Conservation (phyloP, 1,139 yeast species). For the Taphrina sp. region DNA sequence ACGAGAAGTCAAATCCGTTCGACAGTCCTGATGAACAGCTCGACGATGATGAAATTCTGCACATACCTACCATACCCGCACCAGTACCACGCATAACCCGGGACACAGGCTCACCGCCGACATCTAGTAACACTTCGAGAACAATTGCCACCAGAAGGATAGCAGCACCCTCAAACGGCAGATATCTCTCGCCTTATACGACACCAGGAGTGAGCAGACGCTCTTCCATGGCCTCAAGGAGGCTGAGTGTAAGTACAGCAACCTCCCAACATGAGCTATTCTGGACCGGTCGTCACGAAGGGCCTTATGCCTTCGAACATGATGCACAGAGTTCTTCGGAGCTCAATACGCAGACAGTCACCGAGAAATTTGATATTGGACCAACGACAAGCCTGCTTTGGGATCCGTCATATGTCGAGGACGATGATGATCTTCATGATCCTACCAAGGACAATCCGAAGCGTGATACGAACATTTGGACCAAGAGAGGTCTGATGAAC, state of each 20-base stretch:
- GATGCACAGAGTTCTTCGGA: slow-evolving; percentile 5
- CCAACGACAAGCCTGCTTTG: slow-evolving; percentile 27
- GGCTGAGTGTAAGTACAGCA: slow-evolving; percentile 1
- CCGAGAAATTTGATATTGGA: slow-evolving; percentile 24
- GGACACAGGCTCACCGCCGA: not conserved
- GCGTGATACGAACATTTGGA: slow-evolving; percentile 31
- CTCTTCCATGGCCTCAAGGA: slow-evolving; percentile 7
- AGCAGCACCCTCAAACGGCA: slow-evolving; percentile 9
- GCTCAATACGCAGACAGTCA: slow-evolving; percentile 23
- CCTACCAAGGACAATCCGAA: slow-evolving; percentile 29
- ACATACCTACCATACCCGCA: slow-evolving; percentile 12
- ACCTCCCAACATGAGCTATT: slow-evolving; percentile 13
- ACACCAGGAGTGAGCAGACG: slow-evolving; percentile 16
- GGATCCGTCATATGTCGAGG: slow-evolving; percentile 34
- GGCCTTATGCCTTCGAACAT: slow-evolving; percentile 20
- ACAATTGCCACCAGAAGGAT: slow-evolving; percentile 5
- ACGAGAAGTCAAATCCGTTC: slow-evolving; percentile 3
- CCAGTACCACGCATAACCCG: not conserved
- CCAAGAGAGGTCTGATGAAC: slow-evolving; percentile 33
- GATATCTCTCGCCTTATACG: slow-evolving; percentile 18
- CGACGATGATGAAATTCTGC: not conserved
- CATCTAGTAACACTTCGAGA: not conserved
- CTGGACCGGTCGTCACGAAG: slow-evolving; percentile 13
- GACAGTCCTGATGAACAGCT: no score
- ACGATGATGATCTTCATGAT: slow-evolving; percentile 35